phyloP scores from a whole-genome alignment of 192 early-diverging fungal species.

The Martensiomyces pterosporus region DNA sequence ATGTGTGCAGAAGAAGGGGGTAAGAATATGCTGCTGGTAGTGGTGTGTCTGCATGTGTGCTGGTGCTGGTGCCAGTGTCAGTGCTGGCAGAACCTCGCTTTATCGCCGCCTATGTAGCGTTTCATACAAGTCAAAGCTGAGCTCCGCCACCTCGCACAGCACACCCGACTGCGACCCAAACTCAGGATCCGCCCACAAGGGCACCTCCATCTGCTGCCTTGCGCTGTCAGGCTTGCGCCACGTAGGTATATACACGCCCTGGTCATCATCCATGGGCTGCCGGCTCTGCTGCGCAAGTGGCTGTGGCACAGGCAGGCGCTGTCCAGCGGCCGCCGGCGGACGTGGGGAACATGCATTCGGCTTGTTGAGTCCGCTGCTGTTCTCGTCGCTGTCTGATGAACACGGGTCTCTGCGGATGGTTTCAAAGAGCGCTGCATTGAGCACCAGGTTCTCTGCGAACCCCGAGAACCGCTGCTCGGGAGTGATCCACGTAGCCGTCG shows the following conservation, averaged over 20 bases:
- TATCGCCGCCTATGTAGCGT: conserved; percentile 32
- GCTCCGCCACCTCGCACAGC: conserved; percentile 43
- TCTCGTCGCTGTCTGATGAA: conserved; percentile 16
- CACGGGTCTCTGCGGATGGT: conserved; percentile 37
- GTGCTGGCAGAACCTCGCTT: too few species aligned
- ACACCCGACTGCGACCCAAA: conserved; percentile 31
- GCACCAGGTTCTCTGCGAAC: conserved; percentile 40
- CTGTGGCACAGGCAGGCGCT: not conserved
- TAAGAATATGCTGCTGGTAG: too few species aligned
- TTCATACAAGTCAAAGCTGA: conserved; percentile 49
- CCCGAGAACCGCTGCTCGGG: conserved; percentile 45
- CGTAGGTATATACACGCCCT: conserved; percentile 44
- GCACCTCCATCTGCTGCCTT: not conserved
- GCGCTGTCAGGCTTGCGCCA: conserved; percentile 25
- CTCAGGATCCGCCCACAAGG: conserved; percentile 28
- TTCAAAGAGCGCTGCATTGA: conserved; percentile 45
- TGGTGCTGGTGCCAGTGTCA: too few species aligned
- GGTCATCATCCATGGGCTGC: conserved; percentile 8
- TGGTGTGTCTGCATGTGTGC: too few species aligned
- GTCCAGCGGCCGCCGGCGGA: not conserved
- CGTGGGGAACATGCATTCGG: not conserved
- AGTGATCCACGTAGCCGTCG: conserved; percentile 38
- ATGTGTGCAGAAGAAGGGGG: too few species aligned
- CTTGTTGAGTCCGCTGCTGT: not conserved
- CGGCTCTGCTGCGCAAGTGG: too few species aligned